Evolutionary conservation across 2,329 filamentous ascomycete species (phyloP), one percentile per base, ranked within the genome.

Genomic region (Raffaelea ambrosiae): DNA sequence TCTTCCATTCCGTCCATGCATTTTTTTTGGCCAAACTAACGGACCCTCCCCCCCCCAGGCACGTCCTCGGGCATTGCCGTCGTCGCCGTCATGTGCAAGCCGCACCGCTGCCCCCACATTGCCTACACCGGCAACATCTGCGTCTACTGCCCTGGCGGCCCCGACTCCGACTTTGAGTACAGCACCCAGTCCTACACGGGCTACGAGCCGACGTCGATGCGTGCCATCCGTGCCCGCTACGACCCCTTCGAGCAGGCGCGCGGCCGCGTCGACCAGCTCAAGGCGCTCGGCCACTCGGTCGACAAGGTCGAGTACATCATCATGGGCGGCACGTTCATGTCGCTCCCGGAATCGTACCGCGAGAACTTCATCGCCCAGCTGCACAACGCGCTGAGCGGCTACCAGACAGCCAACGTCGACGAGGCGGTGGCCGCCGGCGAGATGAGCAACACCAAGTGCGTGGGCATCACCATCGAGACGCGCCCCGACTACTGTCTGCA

Each of bases 301-400:
- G 93, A 98, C 70, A 98, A 98, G 66, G 93, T 98, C 21, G 93
- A 98, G 71, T 98, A 97, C 66, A 98, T 98, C 62, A 95, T 98
- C 63, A 98, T 98, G 93, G 93, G 93, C 51, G 93, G 93, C 55
- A 98, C 93, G 0, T 98, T 98, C 68, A 98, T 98, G 94, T 97
- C 91, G 3, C 69, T 98, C 22, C 77, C 91, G 9, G 83, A 89
- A 59, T 82, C 84, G 21, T 98, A 98, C 65, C 77, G 93, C 23
- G 88, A 98, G 52, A 82, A 87, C 48, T 98, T 98, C 60, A 95
- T 98, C 51, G 85, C 89, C 1, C 91, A 96, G 61, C 76, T 98
- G 44, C 93, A 98, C 69, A 98, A 98, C 62, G 93, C 93, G 1
- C 78, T 98, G 8, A 96, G 89, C 55, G 93, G 93, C 8, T 98